Evolutionary conservation across 495 filamentous ascomycete species (phyloP).

Genomic region (Aspergillus sclerotioniger): DNA sequence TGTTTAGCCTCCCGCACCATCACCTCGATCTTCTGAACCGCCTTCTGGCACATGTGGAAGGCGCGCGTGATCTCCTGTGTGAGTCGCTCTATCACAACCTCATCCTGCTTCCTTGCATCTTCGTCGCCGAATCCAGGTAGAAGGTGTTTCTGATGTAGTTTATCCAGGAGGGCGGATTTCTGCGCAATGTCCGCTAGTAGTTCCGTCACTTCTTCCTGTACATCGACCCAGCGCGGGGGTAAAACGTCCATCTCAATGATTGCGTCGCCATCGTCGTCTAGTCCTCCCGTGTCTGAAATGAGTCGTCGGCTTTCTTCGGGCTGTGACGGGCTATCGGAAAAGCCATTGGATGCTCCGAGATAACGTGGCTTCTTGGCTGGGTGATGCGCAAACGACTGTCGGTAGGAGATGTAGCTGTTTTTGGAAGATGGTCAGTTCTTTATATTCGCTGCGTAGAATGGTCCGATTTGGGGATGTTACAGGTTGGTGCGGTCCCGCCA

Average conservation of each 20-base stretch:
- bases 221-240: slow-evolving; percentile 92
- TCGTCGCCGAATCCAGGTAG: slow-evolving; percentile 97
- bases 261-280: slow-evolving; percentile 86
- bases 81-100: slow-evolving; percentile 82
- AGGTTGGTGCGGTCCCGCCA: slow-evolving; percentile 99
- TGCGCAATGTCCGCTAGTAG: slow-evolving; percentile 74
- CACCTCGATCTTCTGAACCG: slow-evolving; percentile 80
- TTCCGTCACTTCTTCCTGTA: slow-evolving; percentile 90
- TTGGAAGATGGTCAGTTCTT: slow-evolving; percentile 11
- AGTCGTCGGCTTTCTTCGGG: slow-evolving; percentile 82
- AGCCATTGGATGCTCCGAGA: slow-evolving; percentile 67
- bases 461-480: slow-evolving; percentile 45
- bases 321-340: slow-evolving; percentile 59
- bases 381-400: slow-evolving; percentile 95
- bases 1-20: slow-evolving; percentile 76
- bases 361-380: slow-evolving; percentile 81
- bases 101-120: slow-evolving; percentile 75
- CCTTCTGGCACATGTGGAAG: slow-evolving; percentile 86
- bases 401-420: slow-evolving; percentile 92
- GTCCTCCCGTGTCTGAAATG: slow-evolving; percentile 67
- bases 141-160: slow-evolving; percentile 94
- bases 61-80: slow-evolving; percentile 85
- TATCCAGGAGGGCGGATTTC: slow-evolving; percentile 81
- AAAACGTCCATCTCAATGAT: slow-evolving; percentile 98
- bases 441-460: not conserved